Conservation (phyloP, 495 filamentous ascomycete species). For the Trichoderma asperelloides region DNA sequence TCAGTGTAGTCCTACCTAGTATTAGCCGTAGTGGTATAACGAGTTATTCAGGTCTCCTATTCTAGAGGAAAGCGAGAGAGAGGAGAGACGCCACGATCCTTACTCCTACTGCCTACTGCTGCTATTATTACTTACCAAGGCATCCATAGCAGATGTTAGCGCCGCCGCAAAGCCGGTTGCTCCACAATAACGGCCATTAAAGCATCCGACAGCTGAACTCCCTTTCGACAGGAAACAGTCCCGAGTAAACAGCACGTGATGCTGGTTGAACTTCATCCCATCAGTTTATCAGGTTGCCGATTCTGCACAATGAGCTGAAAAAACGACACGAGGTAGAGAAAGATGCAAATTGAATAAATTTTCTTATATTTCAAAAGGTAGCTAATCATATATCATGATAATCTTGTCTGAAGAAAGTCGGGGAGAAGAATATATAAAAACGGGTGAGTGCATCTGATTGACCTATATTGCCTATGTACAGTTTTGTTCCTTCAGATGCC, state of each 20-base stretch:
- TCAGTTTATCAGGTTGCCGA: background rate
- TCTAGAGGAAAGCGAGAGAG: too few relatives aligned
- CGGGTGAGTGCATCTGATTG: constrained; percentile 8
- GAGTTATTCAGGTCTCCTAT: too few relatives aligned
- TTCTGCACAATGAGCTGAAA: background rate
- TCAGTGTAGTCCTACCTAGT: too few relatives aligned
- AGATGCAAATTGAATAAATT: too few relatives aligned
- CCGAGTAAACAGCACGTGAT: background rate
- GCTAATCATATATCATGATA: background rate
- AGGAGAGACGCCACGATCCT: too few relatives aligned
- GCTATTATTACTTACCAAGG: too few relatives aligned
- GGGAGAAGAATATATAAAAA: background rate
- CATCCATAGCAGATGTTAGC: too few relatives aligned
- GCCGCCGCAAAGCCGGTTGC: background rate
- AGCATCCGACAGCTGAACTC: background rate
- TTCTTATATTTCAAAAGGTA: background rate
- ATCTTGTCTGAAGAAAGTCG: background rate
- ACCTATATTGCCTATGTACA: constrained; percentile 9
- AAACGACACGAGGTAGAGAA: too few relatives aligned
- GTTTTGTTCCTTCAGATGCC: constrained; percentile 6
- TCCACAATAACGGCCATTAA: background rate
- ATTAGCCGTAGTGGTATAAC: too few relatives aligned
- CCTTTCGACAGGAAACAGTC: background rate
- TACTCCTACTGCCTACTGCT: too few relatives aligned
- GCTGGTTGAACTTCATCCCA: background rate